Base-by-base conservation (phyloP, 148 eudicot species). In the Fagopyrum esculentum region DNA sequence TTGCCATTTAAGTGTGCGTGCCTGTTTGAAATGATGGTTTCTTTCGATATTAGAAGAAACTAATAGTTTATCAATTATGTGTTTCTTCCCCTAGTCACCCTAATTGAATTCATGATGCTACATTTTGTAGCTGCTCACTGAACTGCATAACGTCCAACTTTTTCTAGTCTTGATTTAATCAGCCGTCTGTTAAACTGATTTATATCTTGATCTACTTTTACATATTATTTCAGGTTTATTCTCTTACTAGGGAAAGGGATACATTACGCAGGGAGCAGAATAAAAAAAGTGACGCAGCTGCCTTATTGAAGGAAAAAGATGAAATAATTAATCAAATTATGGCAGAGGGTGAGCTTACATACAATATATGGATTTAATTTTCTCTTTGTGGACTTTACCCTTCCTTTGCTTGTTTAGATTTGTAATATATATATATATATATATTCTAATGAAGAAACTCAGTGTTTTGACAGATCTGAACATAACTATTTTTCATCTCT, bases 321-420 rank as follows among this genome's bases (percentile, higher is more conserved):
- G 99, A 95, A 82, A 95, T 95, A 77, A 95, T 95, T 75, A 95
- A 54, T 78, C 99, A 95, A 89, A 91, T 95, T 73, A 95, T 95
- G 99, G 99, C 99, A 71, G 99, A 95, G 88, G 99, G 97, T 95
- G 77, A 83, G 93, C 64, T 73, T 71, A 49, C 75, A 75, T 48
- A 26, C 6, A 22, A 9, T 6, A 16, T 75, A 30, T 45, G 5
- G 9, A 6, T 74, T 40, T 45, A 45, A 7, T 46, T 44, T 45
- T 43, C 6, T 13, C 15, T 72, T 17, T 72, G 5, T 4, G 3
- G 29, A 47, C 17, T 22, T 48, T 50, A 7, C 10, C 43, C 60
- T 16, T 43, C 45, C 10, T 73, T 6, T 46, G 11, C 40, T 1
- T 71, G 13, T 71, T 71, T 6, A 17, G 10, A 30, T n/a, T 44